Percentiles rank a stretch among this genome's conserved stretches.
Evolutionary conservation across 257 asterid species (phyloP).

Genomic region (Salvia hispanica): DNA sequence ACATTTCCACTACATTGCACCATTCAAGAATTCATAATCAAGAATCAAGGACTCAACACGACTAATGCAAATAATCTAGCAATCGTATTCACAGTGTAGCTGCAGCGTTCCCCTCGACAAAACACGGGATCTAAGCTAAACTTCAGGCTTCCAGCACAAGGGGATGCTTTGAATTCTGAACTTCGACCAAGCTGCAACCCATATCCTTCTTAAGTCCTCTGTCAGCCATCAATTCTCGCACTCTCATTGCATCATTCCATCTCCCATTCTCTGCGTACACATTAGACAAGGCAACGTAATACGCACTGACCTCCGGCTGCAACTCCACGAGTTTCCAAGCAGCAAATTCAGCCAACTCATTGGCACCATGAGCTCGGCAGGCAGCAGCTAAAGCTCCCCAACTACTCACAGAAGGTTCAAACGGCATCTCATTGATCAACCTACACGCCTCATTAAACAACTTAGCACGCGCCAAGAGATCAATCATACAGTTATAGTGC

Average conservation of each 20-base stretch:
- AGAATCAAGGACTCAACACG: too few species aligned
- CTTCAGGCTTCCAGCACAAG: constrained; percentile 31
- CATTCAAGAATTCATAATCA: too few species aligned
- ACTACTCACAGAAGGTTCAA: constrained; percentile 51
- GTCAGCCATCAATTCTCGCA: constrained; percentile 52
- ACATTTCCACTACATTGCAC: too few species aligned
- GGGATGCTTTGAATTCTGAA: constrained; percentile 28
- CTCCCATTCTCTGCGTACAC: constrained; percentile 62
- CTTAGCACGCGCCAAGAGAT: constrained; percentile 58
- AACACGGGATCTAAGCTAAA: background rate
- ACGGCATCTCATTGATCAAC: constrained; percentile 55
- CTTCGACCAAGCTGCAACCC: constrained; percentile 56
- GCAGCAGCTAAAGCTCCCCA: constrained; percentile 76
- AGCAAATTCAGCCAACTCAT: constrained; percentile 57
- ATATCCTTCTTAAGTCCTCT: constrained; percentile 53
- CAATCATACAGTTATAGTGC: constrained; percentile 68
- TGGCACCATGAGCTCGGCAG: constrained; percentile 50
- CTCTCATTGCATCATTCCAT: constrained; percentile 57
- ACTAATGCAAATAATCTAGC: too few species aligned
- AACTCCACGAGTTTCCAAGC: constrained; percentile 68
- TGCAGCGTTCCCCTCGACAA: background rate
- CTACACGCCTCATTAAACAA: constrained; percentile 50
- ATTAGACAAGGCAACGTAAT: constrained; percentile 57
- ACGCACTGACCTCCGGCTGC: constrained; percentile 54
- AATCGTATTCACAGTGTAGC: background rate